Percentiles rank a stretch among this genome's conserved stretches.
Evolutionary conservation across 805 yeast genomes (phyloP).

Genomic region (Grigorovia transvaalensis): DNA sequence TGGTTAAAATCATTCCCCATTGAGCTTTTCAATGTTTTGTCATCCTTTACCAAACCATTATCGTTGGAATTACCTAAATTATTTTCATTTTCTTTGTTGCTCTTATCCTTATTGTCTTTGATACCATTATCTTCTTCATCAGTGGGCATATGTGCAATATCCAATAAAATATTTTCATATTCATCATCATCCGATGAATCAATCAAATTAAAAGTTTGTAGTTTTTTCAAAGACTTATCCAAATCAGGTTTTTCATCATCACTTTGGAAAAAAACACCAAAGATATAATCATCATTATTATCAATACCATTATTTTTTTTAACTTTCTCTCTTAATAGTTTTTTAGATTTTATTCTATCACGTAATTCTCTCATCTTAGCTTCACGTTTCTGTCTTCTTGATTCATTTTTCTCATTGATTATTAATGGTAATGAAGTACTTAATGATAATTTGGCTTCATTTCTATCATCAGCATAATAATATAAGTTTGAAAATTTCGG

Average conservation of each 20-base stretch:
- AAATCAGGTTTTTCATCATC: constrained; percentile 16
- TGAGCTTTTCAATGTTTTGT: background rate
- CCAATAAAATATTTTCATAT: constrained; percentile 26
- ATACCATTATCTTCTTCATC: constrained; percentile 22
- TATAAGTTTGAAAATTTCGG: constrained; percentile 28
- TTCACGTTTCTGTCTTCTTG: constrained; percentile 19
- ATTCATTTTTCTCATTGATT: constrained; percentile 22
- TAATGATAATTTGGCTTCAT: constrained; percentile 25
- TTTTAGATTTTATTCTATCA: constrained; percentile 24
- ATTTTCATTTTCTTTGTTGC: constrained; percentile 12
- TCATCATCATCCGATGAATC: constrained; percentile 26
- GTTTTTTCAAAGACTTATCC: constrained; percentile 6
- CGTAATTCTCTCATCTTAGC: constrained; percentile 22
- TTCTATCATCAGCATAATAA: constrained; percentile 22
- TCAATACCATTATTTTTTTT: constrained; percentile 33
- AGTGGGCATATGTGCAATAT: constrained; percentile 27
- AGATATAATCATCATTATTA: constrained; percentile 24
- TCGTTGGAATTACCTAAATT: background rate
- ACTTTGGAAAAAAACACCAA: constrained; percentile 26
- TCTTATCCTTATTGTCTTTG: constrained; percentile 4
- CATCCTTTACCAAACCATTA: constrained; percentile 2
- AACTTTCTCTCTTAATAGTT: constrained; percentile 13
- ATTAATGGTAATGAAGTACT: constrained; percentile 27
- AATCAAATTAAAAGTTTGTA: constrained; percentile 16
- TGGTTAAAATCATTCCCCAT: background rate